Percentiles rank a stretch among this genome's conserved stretches.
These are phyloP conservation scores for Strombidium stylifer DNA, from an alignment of 73 alveolate species.

Conservation along the genomic window DNA sequence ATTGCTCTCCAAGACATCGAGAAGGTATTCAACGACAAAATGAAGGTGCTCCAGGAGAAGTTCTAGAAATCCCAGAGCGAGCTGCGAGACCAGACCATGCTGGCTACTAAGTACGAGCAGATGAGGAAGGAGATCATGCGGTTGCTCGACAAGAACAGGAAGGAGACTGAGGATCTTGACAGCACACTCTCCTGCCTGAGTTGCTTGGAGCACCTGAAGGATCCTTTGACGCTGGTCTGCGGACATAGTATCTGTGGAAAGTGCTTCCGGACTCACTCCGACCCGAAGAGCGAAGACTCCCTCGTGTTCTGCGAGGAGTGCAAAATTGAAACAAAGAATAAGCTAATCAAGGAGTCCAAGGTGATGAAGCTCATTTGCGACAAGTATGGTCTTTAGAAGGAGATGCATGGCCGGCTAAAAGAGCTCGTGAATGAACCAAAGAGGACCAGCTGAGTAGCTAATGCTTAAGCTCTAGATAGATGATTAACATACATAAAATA, in stretches of 20 bases:
- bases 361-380: slow-evolving; percentile 54
- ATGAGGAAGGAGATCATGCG: slow-evolving; percentile 13
- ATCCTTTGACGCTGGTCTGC: slow-evolving; percentile 60
- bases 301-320: slow-evolving; percentile 71
- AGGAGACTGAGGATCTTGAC: slow-evolving; percentile 28
- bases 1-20: too few relatives aligned
- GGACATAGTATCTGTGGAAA: slow-evolving; percentile 62
- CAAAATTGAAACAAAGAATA: slow-evolving; percentile 64
- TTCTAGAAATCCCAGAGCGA: too few relatives aligned
- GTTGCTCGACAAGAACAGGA: slow-evolving; percentile 19
- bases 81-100: too few relatives aligned
- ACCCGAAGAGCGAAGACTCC: slow-evolving; percentile 69
- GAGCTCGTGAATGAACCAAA: neutral
- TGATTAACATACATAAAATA: too few relatives aligned
- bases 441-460: too few relatives aligned
- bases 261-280: slow-evolving; percentile 66
- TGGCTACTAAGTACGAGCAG: neutral
- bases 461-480: too few relatives aligned
- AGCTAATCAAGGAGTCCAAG: slow-evolving; percentile 46
- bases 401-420: slow-evolving; percentile 26
- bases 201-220: slow-evolving; percentile 48
- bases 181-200: slow-evolving; percentile 56
- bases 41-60: too few relatives aligned
- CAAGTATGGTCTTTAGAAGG: slow-evolving; percentile 23
- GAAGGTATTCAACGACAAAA: too few relatives aligned